Evolutionary conservation across 2,329 filamentous ascomycete species (phyloP).

Genomic region (Venturiaceae sp.): DNA sequence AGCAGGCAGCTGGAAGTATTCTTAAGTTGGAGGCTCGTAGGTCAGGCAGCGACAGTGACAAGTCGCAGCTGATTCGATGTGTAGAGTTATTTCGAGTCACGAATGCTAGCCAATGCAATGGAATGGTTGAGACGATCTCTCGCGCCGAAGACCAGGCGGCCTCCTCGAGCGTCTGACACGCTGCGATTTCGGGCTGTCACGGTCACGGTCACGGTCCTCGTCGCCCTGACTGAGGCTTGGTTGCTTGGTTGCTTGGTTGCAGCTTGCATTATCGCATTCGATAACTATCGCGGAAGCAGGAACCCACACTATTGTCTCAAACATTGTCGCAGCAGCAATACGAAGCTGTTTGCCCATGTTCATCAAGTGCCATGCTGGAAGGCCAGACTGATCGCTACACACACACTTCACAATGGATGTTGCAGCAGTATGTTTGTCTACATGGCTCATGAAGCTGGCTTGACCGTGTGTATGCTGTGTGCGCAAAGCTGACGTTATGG

Average conservation of each 20-base stretch:
- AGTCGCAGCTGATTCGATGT: background rate
- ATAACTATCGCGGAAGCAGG: background rate
- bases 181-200: no score
- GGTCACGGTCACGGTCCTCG: no score
- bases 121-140: background rate
- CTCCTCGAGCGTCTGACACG: no score
- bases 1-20: background rate
- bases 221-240: no score
- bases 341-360: background rate
- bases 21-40: background rate
- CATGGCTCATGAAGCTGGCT: background rate
- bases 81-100: background rate
- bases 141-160: background rate
- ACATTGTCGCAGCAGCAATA: background rate
- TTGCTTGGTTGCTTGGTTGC: no score
- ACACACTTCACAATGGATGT: constrained; percentile 5
- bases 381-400: background rate
- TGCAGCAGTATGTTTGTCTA: constrained; percentile 2
- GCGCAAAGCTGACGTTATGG: constrained; percentile 21
- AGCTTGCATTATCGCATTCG: no score
- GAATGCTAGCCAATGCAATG: background rate
- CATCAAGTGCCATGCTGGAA: background rate
- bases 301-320: background rate
- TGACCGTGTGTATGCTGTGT: no score
- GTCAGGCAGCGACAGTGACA: background rate